phyloP scores from a whole-genome alignment of 1,139 yeast genomes.

The Lodderomyces elongisporus region DNA sequence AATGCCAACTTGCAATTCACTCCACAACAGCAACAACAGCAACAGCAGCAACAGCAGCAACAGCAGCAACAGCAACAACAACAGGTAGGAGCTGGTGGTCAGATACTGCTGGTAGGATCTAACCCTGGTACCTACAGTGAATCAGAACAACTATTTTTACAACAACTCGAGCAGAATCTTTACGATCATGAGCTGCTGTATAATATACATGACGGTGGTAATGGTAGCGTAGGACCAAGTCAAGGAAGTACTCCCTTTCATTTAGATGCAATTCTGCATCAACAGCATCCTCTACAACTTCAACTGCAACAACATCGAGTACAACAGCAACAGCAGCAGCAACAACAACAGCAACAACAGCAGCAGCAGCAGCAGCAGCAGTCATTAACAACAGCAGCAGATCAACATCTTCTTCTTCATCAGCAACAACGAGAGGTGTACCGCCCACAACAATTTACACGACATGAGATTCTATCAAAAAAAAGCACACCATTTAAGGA shows the following conservation, averaged over 20 bases:
- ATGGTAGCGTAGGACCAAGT: too few species aligned
- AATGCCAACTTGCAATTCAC: slow-evolving; percentile 6
- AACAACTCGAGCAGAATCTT: slow-evolving; percentile 23
- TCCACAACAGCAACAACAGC: slow-evolving; percentile 6
- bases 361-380: slow-evolving; percentile 2
- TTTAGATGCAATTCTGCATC: too few species aligned
- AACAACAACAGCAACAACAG: slow-evolving; percentile 6
- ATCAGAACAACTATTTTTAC: slow-evolving; percentile 22
- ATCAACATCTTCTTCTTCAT: too few species aligned
- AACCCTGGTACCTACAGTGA: too few species aligned
- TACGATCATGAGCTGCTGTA: too few species aligned
- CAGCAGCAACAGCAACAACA: slow-evolving; percentile 1
- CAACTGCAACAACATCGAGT: slow-evolving; percentile 10
- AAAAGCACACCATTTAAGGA: too few species aligned
- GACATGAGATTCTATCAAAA: background rate
- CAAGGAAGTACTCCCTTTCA: too few species aligned
- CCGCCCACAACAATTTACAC: background rate
- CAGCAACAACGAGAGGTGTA: too few species aligned
- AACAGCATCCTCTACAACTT: slow-evolving; percentile 9
- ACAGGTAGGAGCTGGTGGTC: too few species aligned
- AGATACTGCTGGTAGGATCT: too few species aligned
- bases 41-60: too few species aligned
- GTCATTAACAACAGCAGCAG: slow-evolving; percentile 3
- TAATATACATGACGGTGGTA: too few species aligned
- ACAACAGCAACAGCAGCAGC: slow-evolving; percentile 11